Conservation (phyloP, 140 eudicot species). For the Oenanthe javanica region DNA sequence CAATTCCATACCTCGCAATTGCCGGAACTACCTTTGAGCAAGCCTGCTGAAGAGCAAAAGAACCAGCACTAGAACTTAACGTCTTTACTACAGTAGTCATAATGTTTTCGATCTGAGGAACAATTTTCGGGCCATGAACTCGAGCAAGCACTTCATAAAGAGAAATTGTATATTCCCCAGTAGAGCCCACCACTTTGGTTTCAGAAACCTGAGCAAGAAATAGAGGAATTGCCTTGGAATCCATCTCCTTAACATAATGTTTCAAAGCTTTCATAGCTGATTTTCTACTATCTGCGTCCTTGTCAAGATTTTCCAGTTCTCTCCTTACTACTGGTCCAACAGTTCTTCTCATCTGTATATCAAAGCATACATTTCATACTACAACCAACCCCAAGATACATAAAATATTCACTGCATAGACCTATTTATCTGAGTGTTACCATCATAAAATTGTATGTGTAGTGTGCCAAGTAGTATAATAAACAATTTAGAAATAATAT, state of each 20-base stretch:
- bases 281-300: slow-evolving; percentile 71
- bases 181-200: slow-evolving; percentile 57
- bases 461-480: not conserved
- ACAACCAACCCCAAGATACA: not conserved
- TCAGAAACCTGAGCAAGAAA: slow-evolving; percentile 94
- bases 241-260: slow-evolving; percentile 77
- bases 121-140: slow-evolving; percentile 86
- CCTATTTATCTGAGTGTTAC: not conserved
- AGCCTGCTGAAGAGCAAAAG: slow-evolving; percentile 91
- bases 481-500: not conserved
- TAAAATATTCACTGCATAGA: not conserved
- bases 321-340: slow-evolving; percentile 55
- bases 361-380: not conserved
- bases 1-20: slow-evolving; percentile 80
- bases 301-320: slow-evolving; percentile 82
- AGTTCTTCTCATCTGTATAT: slow-evolving; percentile 53
- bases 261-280: slow-evolving; percentile 88
- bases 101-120: slow-evolving; percentile 73
- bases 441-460: not conserved
- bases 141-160: slow-evolving; percentile 91
- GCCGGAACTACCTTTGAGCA: slow-evolving; percentile 94
- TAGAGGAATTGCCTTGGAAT: slow-evolving; percentile 79
- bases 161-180: slow-evolving; percentile 83
- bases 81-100: slow-evolving; percentile 70
- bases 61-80: slow-evolving; percentile 61